Evolutionary conservation across 2,329 filamentous ascomycete genomes (phyloP).

Genomic region (Colletotrichum endophyticum): DNA sequence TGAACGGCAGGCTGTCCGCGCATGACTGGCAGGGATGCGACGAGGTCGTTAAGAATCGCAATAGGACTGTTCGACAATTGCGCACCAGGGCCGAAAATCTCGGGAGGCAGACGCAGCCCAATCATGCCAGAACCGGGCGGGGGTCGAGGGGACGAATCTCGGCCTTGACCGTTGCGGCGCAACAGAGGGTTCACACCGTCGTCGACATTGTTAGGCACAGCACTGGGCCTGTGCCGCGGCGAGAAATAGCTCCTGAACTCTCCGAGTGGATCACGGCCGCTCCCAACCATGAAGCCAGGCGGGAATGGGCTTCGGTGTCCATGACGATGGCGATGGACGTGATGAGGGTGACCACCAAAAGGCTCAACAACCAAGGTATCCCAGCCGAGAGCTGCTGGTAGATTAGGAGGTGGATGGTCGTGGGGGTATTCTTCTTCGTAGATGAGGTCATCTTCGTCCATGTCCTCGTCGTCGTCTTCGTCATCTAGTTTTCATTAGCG

Average conservation of each 20-base stretch:
- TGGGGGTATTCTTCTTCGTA: conserved; percentile 65
- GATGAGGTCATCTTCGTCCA: conserved; percentile 70
- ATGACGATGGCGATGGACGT: conserved; percentile 58
- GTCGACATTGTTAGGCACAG: conserved; percentile 65
- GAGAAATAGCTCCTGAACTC: conserved; percentile 57
- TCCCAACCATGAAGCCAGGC: conserved; percentile 58
- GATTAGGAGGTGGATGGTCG: conserved; percentile 46
- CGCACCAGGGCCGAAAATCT: conserved; percentile 43
- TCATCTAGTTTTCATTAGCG: conserved; percentile 40
- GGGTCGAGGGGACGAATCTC: conserved; percentile 53
- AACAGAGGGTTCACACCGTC: conserved; percentile 89
- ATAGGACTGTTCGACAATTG: conserved; percentile 55
- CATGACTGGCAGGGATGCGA: conserved; percentile 57
- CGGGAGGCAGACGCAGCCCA: conserved; percentile 54
- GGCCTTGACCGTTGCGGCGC: conserved; percentile 59
- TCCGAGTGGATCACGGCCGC: conserved; percentile 52
- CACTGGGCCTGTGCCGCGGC: conserved; percentile 58
- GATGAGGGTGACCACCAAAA: conserved; percentile 51
- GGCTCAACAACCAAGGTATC: conserved; percentile 59
- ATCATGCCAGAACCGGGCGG: conserved; percentile 56
- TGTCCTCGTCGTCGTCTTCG: conserved; percentile 44
- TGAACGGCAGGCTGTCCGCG: conserved; percentile 59
- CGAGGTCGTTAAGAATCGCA: conserved; percentile 59
- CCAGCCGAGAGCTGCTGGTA: conserved; percentile 59
- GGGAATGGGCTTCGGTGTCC: conserved; percentile 66